Evolutionary conservation across 257 asterid genomes (phyloP), one percentile per base, ranked within the genome.

Genomic region (Scutellaria minor): DNA sequence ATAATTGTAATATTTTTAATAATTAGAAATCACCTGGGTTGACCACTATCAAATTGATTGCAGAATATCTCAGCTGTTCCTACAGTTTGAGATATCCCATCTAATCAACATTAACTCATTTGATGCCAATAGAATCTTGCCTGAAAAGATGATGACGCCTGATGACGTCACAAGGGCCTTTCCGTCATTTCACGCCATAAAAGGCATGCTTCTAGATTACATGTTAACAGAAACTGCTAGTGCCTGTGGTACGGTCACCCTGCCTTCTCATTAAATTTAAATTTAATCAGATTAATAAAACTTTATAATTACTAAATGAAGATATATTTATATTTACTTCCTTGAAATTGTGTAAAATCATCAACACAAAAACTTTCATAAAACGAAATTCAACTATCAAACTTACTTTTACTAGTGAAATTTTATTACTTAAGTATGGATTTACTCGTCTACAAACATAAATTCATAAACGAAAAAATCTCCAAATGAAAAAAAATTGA

Each of bases 111-210:
- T 74, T 51, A 52, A 74, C 42, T 53, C 61, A 59, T n/a, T 68
- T 72, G 84, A 78, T 77, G 59, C 70, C 82, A 77, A 74, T 77
- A 60, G 78, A 74, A 81, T 81, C 83, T 79, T 40, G 40, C 59
- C 80, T 41, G 59, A 51, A 67, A 22, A 9, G 31, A 12, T 0
- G n/a, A 54, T 69, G 63, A 67, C 62, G 45, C 37, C 37, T 5
- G 8, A 7, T 68, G 40, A 45, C 71, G 61, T 77, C 76, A 74
- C 42, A 8, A 44, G 59, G 73, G 51, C 18, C 50, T 63, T 50
- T n/a, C 15, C 47, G 78, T 76, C 77, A 73, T 69, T 73, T 64
- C 66, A 7, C 72, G 4, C 80, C 74, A 61, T 44, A 73, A 70
- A 83, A 75, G 74, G 82, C 68, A 48, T 68, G 5, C 1, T 75